Evolutionary conservation across 495 filamentous ascomycete genomes (phyloP), one percentile per base, ranked within the genome.

Genomic region (Aspergillus diversus): DNA sequence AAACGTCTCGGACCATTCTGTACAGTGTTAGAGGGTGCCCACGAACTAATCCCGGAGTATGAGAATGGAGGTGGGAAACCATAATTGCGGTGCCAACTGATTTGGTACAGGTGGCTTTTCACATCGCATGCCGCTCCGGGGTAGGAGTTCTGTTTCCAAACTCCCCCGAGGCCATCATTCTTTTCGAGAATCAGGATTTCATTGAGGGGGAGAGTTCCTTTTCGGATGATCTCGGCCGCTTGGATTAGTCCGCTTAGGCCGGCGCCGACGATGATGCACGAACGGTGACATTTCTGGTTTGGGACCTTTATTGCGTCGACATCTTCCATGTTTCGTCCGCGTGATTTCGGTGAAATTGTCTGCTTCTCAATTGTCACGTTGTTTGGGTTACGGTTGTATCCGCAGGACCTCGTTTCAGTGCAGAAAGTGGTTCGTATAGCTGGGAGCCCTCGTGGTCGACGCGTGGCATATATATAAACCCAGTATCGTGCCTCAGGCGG

Each of bases 91-190:
- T 50, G 21, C 12, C 8, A 50, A 16, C 15, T 50, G 3, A 50
- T 11, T 11, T 50, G 47, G 9, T 50, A 50, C n/a, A 50, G 15
- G 21, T 50, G 47, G 47, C 47, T 50, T 50, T 50, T 50, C 3
- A 50, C 47, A 50, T 50, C 47, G 47, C 47, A 50, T 6, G 47
- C 47, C 5, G 47, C 47, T 31, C 47, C 47, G 21, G 47, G 47
- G 16, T 50, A 50, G 5, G 47, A 9, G 5, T 13, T 16, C 47
- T 50, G 16, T 21, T 16, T 13, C 47, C 47, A 50, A 0, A 50
- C 47, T 50, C 47, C 47, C 0, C 47, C 47, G 12, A 50, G 47
- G 16, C 21, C 47, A 2, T 50, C 15, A 8, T 16, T 13, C 9
- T 31, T 13, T 5, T 50, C 47, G 7, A 50, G 15, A 8, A 50